These are phyloP conservation scores for Globisporangium paddicum DNA, from an alignment of 352 stramenopile genomes.

Conservation along the genomic window DNA sequence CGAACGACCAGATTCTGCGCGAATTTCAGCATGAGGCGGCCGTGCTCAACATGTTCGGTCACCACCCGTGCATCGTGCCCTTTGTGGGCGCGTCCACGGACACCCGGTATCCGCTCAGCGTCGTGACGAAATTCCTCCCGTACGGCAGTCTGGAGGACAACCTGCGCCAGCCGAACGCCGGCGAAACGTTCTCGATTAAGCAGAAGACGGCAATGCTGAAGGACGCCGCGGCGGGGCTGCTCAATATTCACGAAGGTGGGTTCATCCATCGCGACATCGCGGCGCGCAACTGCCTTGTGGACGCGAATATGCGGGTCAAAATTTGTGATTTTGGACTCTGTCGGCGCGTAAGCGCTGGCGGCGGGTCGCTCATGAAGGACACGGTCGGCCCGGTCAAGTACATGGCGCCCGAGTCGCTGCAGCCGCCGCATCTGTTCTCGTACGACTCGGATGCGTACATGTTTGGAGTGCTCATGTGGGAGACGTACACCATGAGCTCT, in stretches of 20 bases:
- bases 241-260: slow-evolving; percentile 85
- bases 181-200: slow-evolving; percentile 21
- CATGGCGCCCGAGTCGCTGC: slow-evolving; percentile 78
- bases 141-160: slow-evolving; percentile 74
- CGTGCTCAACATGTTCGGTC: slow-evolving; percentile 77
- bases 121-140: slow-evolving; percentile 74
- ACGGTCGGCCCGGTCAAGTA: slow-evolving; percentile 75
- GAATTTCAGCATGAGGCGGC: slow-evolving; percentile 82
- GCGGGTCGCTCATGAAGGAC: slow-evolving; percentile 56
- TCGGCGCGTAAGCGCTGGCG: slow-evolving; percentile 51
- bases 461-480: slow-evolving; percentile 84
- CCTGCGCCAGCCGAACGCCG: slow-evolving; percentile 28
- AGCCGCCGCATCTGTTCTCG: slow-evolving; percentile 69
- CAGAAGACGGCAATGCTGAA: slow-evolving; percentile 66
- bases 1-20: slow-evolving; percentile 66
- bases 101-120: slow-evolving; percentile 48
- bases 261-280: slow-evolving; percentile 83
- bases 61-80: slow-evolving; percentile 78
- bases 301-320: slow-evolving; percentile 51
- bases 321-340: slow-evolving; percentile 82
- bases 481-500: slow-evolving; percentile 52
- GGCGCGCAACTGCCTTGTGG: slow-evolving; percentile 74
- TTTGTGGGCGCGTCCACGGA: slow-evolving; percentile 78
- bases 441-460: slow-evolving; percentile 78
- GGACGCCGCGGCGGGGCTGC: slow-evolving; percentile 60